Conservation (phyloP, 163 green algal species). For the Prototheca wickerhamii region DNA sequence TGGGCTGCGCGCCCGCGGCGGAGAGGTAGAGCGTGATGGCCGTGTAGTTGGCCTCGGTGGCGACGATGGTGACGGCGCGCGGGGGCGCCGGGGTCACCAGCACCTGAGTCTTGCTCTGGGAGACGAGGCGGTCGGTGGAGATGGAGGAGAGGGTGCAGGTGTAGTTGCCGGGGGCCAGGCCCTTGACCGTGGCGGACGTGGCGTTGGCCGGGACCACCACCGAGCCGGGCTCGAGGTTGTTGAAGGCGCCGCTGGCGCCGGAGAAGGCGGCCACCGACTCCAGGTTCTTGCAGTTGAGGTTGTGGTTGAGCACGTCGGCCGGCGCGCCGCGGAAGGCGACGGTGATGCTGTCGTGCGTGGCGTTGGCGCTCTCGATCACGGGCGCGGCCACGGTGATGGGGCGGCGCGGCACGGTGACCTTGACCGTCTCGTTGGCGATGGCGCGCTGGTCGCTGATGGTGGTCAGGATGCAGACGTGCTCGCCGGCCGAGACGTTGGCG, state of each 20-base stretch:
- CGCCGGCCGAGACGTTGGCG: neutral
- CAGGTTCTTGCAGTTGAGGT: neutral
- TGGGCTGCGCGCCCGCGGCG: neutral
- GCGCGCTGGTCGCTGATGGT: neutral
- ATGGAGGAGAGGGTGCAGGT: slow-evolving; percentile 7
- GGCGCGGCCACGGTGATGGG: neutral
- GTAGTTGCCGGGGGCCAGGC: slow-evolving; percentile 16
- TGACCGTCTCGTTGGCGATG: neutral
- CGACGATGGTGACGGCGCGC: neutral
- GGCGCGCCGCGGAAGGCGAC: neutral
- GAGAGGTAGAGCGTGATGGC: slow-evolving; percentile 1
- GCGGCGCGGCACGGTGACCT: neutral
- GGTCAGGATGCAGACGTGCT: neutral
- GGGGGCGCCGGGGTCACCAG: neutral
- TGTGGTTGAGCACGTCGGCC: neutral
- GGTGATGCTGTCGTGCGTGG: neutral
- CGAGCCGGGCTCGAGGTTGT: neutral
- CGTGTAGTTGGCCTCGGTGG: neutral
- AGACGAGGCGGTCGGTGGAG: neutral
- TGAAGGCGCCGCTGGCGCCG: neutral
- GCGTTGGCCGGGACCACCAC: slow-evolving; percentile 1
- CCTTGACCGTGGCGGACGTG: slow-evolving; percentile 2
- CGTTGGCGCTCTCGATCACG: neutral
- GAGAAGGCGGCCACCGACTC: neutral
- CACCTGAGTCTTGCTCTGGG: neutral